Conservation (phyloP, 176 grass and related monocot species). For the Tillandsia leiboldiana region DNA sequence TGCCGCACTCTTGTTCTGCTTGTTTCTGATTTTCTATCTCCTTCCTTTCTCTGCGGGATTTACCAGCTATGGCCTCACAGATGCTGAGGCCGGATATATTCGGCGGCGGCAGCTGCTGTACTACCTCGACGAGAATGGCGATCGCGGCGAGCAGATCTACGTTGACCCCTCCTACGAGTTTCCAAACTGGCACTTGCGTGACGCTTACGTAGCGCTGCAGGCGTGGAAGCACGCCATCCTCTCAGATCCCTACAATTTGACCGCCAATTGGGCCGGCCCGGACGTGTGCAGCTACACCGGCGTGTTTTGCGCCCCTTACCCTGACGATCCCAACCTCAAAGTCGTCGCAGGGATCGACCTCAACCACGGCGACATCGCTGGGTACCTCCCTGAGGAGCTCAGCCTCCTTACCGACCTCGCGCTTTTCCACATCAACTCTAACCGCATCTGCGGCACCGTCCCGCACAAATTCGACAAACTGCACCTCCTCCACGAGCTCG, state of each 20-base stretch:
- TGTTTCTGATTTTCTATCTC: conserved; percentile 7
- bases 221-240: conserved; percentile 70
- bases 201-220: conserved; percentile 74
- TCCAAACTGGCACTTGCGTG: conserved; percentile 43
- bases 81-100: conserved; percentile 32
- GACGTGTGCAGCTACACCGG: conserved; percentile 64
- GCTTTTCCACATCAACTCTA: conserved; percentile 81
- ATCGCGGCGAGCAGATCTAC: conserved; percentile 2
- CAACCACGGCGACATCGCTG: conserved; percentile 81
- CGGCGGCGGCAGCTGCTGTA: conserved; percentile 42
- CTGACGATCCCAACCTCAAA: conserved; percentile 29
- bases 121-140: conserved; percentile 14
- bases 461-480: conserved; percentile 19
- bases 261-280: conserved; percentile 52
- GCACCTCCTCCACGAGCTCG: conserved; percentile 51
- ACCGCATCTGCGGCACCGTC: conserved; percentile 81
- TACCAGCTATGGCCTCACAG: conserved; percentile 25
- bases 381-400: conserved; percentile 68
- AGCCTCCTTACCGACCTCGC: conserved; percentile 60
- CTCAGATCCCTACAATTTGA: conserved; percentile 73
- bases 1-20: conserved; percentile 5
- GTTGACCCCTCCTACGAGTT: conserved; percentile 47
- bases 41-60: conserved; percentile 25
- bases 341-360: conserved; percentile 88
- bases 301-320: conserved; percentile 60